Conservation (phyloP, 2,329 filamentous ascomycete genomes). For the Botryosphaeria agaves region DNA sequence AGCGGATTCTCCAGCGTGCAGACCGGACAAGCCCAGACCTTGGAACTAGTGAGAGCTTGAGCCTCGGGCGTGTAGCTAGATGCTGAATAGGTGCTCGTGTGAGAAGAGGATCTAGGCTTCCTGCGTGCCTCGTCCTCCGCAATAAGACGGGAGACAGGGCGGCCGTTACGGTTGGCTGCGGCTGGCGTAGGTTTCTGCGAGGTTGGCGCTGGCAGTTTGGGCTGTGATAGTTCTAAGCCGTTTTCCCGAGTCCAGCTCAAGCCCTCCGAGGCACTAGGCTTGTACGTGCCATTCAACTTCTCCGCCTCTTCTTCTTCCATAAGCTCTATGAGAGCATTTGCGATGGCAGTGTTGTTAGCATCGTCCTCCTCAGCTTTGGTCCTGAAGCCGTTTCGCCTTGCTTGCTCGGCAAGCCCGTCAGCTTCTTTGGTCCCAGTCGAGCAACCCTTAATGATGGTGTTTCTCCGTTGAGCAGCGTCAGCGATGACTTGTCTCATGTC, state of each 20-base stretch:
- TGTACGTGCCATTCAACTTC: slow-evolving; percentile 32
- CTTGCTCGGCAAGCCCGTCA: slow-evolving; percentile 48
- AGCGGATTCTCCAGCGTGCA: slow-evolving; percentile 46
- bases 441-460: slow-evolving; percentile 54
- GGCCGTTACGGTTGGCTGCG: slow-evolving; percentile 8
- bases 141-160: slow-evolving; percentile 17
- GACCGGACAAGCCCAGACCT: slow-evolving; percentile 39
- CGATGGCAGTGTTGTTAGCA: slow-evolving; percentile 74
- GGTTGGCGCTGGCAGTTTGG: slow-evolving; percentile 1
- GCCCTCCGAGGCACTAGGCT: slow-evolving; percentile 25
- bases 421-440: slow-evolving; percentile 52
- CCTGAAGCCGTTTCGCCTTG: slow-evolving; percentile 55
- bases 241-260: slow-evolving; percentile 18
- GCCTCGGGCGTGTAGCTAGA: slow-evolving; percentile 11
- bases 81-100: slow-evolving; percentile 11
- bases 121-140: slow-evolving; percentile 6
- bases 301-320: slow-evolving; percentile 58
- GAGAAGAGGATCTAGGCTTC: slow-evolving; percentile 5
- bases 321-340: slow-evolving; percentile 70
- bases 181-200: slow-evolving; percentile 4
- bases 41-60: slow-evolving; percentile 13
- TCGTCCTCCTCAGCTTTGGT: slow-evolving; percentile 79
- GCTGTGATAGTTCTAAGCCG: slow-evolving; percentile 12
- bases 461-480: slow-evolving; percentile 47
- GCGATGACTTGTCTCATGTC: slow-evolving; percentile 59